Base-by-base conservation (phyloP, 768 basidiomycete genomes). In the Leccinum disarticulatum region DNA sequence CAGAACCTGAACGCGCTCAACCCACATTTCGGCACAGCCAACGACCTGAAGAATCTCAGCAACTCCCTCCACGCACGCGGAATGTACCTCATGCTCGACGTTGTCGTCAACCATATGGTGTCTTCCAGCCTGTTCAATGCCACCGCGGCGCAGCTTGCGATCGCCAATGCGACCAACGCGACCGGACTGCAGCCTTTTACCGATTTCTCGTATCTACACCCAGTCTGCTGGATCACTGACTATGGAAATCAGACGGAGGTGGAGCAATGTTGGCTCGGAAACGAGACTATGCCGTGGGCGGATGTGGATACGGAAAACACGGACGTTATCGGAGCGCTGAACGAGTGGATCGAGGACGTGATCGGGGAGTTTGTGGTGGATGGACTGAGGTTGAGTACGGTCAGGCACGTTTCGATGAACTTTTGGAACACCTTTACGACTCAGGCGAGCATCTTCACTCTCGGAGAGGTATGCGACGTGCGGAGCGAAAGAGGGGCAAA, bases 91-190 rank as follows among this genome's bases (percentile, higher is more conserved):
- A 85, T 87, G 82, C 70, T 87, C 19, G 85, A 86, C 68, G 70
- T 86, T 55, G 85, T 87, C 62, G 77, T 87, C 61, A 86, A 87
- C 65, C 85, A 87, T 67, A 78, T 87, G 70, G 81, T 81, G 2
- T 74, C 80, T 0, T 62, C 73, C 27, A 51, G 57, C 59, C 63
- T 70, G 48, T 60, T 70, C 57, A 66, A 70, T 19, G 10, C 41
- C 30, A 74, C 73, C 3, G 65, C 71, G 1, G 58, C 70, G 27
- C 46, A 60, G 50, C 60, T 73, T 22, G 68, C 55, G 11, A 55
- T 52, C 31, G 41, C 52, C 8, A 63, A 68, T 15, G 19, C 66
- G 14, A 61, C 56, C 46, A 68, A 70, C 27, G 64, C 64, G 1
- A 74, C 67, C 15, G 60, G 48, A 3, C 54, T 70, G 48, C 61